Conservation (phyloP, 768 basidiomycete species). For the Boletus patriciae region DNA sequence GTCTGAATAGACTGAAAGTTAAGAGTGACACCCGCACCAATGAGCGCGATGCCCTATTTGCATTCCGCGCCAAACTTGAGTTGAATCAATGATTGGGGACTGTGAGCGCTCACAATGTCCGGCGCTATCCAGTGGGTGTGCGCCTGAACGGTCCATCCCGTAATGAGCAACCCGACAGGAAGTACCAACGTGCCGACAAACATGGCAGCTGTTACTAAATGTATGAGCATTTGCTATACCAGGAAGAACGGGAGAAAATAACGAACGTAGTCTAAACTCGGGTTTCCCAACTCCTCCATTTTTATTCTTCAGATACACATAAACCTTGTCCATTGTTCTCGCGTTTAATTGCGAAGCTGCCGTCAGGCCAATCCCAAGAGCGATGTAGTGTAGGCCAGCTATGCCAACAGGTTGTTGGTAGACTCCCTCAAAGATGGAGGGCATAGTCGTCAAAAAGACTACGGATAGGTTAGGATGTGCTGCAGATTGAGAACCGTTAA, state of each 20-base stretch:
- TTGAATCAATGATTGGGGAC: too few relatives aligned
- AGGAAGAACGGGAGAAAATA: not conserved
- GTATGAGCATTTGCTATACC: not conserved
- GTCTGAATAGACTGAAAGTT: conserved; percentile 63
- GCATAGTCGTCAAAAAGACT: conserved; percentile 71
- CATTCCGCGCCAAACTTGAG: conserved; percentile 1
- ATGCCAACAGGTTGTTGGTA: conserved; percentile 60
- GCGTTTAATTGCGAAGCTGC: conserved; percentile 56
- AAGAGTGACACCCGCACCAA: conserved; percentile 59
- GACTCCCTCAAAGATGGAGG: conserved; percentile 51
- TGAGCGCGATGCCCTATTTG: conserved; percentile 52
- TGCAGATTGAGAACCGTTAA: not conserved
- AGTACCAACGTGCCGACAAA: conserved; percentile 56
- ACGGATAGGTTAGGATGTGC: not conserved
- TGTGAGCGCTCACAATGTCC: conserved; percentile 51
- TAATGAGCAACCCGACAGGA: conserved; percentile 65
- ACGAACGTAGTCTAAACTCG: conserved; percentile 52
- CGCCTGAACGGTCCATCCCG: conserved; percentile 67
- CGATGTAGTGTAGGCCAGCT: conserved; percentile 67
- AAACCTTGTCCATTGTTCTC: conserved; percentile 53
- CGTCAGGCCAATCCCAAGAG: conserved; percentile 63
- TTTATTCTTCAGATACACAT: conserved; percentile 48
- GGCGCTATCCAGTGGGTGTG: conserved; percentile 67
- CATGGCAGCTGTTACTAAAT: conserved; percentile 48
- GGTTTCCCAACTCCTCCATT: conserved; percentile 57